These are phyloP conservation scores for Talaromyces sp. DNA, from an alignment of 2,329 filamentous ascomycete species.

Conservation along the genomic window DNA sequence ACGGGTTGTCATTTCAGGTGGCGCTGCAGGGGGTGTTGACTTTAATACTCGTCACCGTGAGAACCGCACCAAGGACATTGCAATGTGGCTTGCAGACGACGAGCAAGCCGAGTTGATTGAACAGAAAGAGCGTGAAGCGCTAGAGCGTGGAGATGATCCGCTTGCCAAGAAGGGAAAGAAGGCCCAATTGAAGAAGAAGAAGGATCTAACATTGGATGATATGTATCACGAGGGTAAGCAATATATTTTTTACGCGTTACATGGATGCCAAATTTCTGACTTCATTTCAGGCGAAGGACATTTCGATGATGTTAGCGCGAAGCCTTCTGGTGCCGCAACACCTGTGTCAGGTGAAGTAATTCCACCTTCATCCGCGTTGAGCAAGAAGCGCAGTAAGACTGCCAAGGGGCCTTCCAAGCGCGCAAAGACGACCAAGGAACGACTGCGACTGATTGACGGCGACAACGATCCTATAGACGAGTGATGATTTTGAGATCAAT, in stretches of 20 bases:
- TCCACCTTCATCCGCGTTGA: constrained; percentile 29
- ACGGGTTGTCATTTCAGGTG: constrained; percentile 91
- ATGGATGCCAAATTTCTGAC: constrained; percentile 16
- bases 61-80: constrained; percentile 96
- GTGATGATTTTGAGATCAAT: constrained; percentile 1
- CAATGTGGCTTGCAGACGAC: constrained; percentile 97
- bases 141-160: constrained; percentile 64
- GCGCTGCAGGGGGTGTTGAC: constrained; percentile 78
- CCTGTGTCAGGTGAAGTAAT: constrained; percentile 60
- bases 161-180: constrained; percentile 60
- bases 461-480: constrained; percentile 36
- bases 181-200: constrained; percentile 56
- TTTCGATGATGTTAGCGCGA: constrained; percentile 81
- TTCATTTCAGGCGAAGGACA: constrained; percentile 76
- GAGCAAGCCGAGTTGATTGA: constrained; percentile 94
- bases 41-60: constrained; percentile 91
- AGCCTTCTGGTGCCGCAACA: constrained; percentile 81
- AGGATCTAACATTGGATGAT: constrained; percentile 73
- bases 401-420: constrained; percentile 59
- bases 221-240: constrained; percentile 97
- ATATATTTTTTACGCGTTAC: not conserved
- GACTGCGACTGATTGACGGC: constrained; percentile 44
- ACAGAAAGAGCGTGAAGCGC: constrained; percentile 81
- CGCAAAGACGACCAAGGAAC: constrained; percentile 56
- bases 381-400: constrained; percentile 54